Evolutionary conservation across 1,284 basidiomycete species (phyloP).

Genomic region (Trametes pubescens): DNA sequence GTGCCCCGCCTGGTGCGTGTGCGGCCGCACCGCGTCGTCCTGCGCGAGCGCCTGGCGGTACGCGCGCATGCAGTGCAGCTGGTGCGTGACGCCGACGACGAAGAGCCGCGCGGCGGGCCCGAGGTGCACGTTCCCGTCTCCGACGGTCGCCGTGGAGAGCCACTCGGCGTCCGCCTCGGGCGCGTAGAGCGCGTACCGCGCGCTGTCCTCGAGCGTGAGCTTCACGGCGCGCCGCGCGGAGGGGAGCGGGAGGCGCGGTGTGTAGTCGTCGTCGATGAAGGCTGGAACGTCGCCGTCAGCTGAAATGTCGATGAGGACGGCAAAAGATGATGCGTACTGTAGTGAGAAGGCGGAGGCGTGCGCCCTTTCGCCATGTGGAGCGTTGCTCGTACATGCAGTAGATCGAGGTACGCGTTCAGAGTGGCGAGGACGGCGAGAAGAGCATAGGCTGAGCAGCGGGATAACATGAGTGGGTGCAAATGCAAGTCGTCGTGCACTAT

Average conservation of each 20-base stretch:
- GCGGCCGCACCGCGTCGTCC: conserved; percentile 10
- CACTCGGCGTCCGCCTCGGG: conserved; percentile 31
- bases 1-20: conserved; percentile 25
- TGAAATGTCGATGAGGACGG: not conserved
- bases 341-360: conserved; percentile 23
- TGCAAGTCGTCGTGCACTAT: not conserved
- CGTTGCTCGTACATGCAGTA: conserved; percentile 25
- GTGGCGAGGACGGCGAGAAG: conserved; percentile 17
- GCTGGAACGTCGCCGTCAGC: conserved; percentile 2
- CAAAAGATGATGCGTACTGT: conserved; percentile 4
- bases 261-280: conserved; percentile 33
- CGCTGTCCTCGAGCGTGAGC: conserved; percentile 31
- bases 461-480: conserved; percentile 17
- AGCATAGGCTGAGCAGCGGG: conserved; percentile 13
- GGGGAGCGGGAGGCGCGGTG: conserved; percentile 30
- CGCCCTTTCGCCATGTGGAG: conserved; percentile 19
- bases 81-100: conserved; percentile 35
- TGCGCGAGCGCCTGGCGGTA: conserved; percentile 32
- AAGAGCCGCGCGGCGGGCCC: conserved; percentile 34
- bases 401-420: conserved; percentile 25
- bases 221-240: conserved; percentile 25
- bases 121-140: conserved; percentile 36
- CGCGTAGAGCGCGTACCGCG: conserved; percentile 26
- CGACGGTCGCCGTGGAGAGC: conserved; percentile 35
- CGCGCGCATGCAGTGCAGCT: conserved; percentile 39